Evolutionary conservation across 1,139 yeast genomes (phyloP).

Genomic region (Nakaseomyces glabratus): DNA sequence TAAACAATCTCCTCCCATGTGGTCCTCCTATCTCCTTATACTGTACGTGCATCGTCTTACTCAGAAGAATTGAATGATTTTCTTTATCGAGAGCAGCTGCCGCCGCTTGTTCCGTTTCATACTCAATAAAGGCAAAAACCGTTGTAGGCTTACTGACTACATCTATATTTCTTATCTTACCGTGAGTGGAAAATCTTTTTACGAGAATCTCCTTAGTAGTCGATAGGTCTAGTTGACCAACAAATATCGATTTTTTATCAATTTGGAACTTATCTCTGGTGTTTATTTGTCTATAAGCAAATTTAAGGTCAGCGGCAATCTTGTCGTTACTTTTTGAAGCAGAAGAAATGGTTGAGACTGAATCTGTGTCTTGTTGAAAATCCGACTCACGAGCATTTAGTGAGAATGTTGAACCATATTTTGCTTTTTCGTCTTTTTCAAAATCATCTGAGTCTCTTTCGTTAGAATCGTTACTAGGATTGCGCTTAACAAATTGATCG

Average conservation of each 20-base stretch:
- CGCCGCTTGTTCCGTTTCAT: conserved; percentile 57
- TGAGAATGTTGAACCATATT: no score
- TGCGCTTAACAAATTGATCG: no score
- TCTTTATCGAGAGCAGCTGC: conserved; percentile 77
- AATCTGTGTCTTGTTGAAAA: conserved; percentile 7
- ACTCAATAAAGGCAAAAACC: conserved; percentile 67
- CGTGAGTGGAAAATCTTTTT: conserved; percentile 59
- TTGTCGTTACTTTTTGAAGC: no score
- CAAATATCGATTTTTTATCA: conserved; percentile 65
- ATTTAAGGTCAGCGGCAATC: no score
- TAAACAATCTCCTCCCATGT: conserved; percentile 17
- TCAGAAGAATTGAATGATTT: conserved; percentile 65
- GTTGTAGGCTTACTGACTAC: conserved; percentile 45
- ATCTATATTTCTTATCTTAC: conserved; percentile 45
- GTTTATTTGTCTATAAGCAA: no score
- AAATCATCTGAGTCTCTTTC: no score
- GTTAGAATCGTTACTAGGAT: no score
- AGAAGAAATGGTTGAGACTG: conserved; percentile 30
- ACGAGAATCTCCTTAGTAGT: conserved; percentile 48
- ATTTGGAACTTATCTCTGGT: no score
- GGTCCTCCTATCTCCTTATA: conserved; percentile 48
- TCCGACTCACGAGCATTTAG: no score
- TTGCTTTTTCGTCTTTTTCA: no score
- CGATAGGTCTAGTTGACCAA: conserved; percentile 56
- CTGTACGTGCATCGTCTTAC: conserved; percentile 75